phyloP scores from a whole-genome alignment of 2,329 filamentous ascomycete species.

The Phaeosphaeria sp. region DNA sequence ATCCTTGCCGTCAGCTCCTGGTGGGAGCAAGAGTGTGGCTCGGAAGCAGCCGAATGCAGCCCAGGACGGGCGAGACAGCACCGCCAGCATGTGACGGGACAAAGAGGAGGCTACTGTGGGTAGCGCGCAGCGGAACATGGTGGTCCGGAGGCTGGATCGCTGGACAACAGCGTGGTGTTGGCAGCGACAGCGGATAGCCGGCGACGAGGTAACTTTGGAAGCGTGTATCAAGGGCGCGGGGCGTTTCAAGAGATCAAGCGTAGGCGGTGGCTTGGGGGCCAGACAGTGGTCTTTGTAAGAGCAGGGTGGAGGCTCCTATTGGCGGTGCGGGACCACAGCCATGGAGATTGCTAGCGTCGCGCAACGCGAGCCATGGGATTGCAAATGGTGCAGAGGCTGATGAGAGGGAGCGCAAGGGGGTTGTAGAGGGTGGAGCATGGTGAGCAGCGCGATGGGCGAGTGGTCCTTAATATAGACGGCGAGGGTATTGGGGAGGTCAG shows the following conservation, averaged over 20 bases:
- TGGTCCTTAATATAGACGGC: constrained; percentile 25
- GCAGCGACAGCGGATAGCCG: background rate
- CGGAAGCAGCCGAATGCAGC: background rate
- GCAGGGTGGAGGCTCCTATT: background rate
- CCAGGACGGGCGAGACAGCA: background rate
- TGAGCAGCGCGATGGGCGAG: constrained; percentile 9
- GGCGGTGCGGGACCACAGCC: too few relatives aligned
- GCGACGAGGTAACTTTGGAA: background rate
- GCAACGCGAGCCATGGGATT: background rate
- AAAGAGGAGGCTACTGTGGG: too few relatives aligned
- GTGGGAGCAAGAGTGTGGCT: background rate
- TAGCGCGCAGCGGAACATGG: too few relatives aligned
- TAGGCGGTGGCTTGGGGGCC: too few relatives aligned
- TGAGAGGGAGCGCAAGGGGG: background rate
- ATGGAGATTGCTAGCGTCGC: background rate
- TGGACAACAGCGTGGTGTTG: background rate
- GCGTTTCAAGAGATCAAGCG: background rate
- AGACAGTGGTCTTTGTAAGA: background rate
- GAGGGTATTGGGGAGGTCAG: background rate
- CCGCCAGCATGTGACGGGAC: background rate
- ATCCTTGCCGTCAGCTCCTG: background rate
- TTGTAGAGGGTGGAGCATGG: background rate
- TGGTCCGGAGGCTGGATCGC: too few relatives aligned
- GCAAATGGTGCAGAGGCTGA: background rate
- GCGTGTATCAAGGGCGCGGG: background rate